Conservation (phyloP, 2,329 filamentous ascomycete species). For the Lizonia empirigonia region DNA sequence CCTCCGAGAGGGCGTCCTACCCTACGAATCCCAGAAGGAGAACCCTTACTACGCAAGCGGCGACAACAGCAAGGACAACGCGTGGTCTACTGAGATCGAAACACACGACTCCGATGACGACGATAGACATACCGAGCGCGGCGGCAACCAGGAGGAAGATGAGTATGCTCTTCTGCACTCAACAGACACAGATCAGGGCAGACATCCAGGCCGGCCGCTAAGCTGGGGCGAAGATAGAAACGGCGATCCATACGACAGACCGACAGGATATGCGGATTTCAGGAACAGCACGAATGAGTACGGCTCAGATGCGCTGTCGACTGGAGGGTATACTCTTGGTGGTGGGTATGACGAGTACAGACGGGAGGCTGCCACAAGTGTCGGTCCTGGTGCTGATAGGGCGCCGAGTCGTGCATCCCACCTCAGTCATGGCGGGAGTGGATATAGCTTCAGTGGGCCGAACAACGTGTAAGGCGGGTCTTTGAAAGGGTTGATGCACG, state of each 20-base stretch:
- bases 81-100: slow-evolving; percentile 53
- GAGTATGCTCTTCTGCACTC: slow-evolving; percentile 58
- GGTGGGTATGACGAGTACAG: slow-evolving; percentile 46
- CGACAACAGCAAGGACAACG: slow-evolving; percentile 47
- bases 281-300: slow-evolving; percentile 42
- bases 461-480: slow-evolving; percentile 9
- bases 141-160: slow-evolving; percentile 56
- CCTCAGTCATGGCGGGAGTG: slow-evolving; percentile 26
- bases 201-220: slow-evolving; percentile 48
- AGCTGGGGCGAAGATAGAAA: slow-evolving; percentile 47
- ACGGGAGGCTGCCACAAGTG: slow-evolving; percentile 25
- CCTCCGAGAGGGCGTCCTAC: slow-evolving; percentile 62
- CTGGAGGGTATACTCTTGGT: slow-evolving; percentile 18
- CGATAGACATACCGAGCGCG: slow-evolving; percentile 46
- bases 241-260: slow-evolving; percentile 21
- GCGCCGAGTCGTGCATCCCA: slow-evolving; percentile 15
- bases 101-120: slow-evolving; percentile 49
- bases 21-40: slow-evolving; percentile 50
- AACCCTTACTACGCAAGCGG: slow-evolving; percentile 52
- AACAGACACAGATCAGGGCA: slow-evolving; percentile 47
- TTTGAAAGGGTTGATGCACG: not conserved
- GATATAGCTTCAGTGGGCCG: slow-evolving; percentile 27
- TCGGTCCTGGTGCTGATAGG: slow-evolving; percentile 4
- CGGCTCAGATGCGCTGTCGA: slow-evolving; percentile 40
- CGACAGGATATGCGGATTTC: slow-evolving; percentile 46